phyloP scores from a whole-genome alignment of 2,329 filamentous ascomycete genomes.

The Fusarium nelsonii region DNA sequence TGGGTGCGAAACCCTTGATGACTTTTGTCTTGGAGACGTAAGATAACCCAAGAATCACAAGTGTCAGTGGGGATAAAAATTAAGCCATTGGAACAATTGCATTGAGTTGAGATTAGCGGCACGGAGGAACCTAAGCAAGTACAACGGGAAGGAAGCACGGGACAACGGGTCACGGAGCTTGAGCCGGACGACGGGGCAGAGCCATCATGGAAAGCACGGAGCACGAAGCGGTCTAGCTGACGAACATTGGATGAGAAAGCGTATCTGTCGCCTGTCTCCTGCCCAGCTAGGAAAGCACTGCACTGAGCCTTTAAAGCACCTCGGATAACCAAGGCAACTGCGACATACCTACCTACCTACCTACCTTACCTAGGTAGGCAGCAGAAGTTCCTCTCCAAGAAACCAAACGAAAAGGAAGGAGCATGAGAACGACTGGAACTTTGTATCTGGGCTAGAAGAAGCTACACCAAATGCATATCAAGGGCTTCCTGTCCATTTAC shows the following conservation, averaged over 20 bases:
- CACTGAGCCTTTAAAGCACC: not conserved
- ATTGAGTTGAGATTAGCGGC: conserved; percentile 31
- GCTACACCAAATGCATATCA: no score
- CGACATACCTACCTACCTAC: not conserved
- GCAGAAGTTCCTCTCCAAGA: not conserved
- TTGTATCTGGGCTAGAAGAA: no score
- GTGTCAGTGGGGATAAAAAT: not conserved
- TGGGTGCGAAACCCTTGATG: not conserved
- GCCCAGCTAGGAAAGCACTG: conserved; percentile 39
- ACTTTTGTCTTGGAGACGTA: not conserved
- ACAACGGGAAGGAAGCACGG: conserved; percentile 39
- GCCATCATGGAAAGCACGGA: conserved; percentile 26
- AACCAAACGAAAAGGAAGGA: conserved; percentile 18
- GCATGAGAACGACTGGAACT: not conserved
- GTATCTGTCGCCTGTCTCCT: conserved; percentile 35
- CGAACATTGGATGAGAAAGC: conserved; percentile 23
- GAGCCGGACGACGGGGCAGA: conserved; percentile 35
- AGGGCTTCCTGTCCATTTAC: no score
- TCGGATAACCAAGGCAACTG: conserved; percentile 2
- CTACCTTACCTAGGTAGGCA: no score
- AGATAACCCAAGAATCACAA: not conserved
- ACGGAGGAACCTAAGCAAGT: conserved; percentile 9
- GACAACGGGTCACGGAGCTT: conserved; percentile 33
- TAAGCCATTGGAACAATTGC: not conserved
- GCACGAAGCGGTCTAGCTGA: conserved; percentile 23